Conservation (phyloP, 2,329 filamentous ascomycete species). For the Colletotrichum liaoningense region DNA sequence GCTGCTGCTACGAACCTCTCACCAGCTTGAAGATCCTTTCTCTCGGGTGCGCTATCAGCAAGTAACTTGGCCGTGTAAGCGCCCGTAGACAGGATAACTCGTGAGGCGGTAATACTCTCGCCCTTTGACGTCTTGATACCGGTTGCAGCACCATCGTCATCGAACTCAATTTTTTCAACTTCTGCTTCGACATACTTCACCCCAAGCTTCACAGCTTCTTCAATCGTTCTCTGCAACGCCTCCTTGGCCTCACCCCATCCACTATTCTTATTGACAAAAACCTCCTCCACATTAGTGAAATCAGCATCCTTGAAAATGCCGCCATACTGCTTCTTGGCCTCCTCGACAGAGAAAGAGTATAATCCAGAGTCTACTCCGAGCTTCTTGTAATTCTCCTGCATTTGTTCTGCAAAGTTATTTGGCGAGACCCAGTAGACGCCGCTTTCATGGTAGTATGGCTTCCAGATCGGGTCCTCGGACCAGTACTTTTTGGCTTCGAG, state of each 20-base stretch:
- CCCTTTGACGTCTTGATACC: conserved; percentile 63
- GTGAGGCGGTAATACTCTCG: conserved; percentile 56
- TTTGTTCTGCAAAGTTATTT: conserved; percentile 44
- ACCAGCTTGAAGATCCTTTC: conserved; percentile 58
- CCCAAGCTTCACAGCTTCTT: conserved; percentile 57
- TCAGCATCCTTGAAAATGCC: conserved; percentile 65
- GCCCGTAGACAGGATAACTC: conserved; percentile 60
- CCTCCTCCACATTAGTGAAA: conserved; percentile 62
- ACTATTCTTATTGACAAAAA: conserved; percentile 64
- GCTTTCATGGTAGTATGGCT: conserved; percentile 44
- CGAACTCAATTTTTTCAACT: conserved; percentile 54
- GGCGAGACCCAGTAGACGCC: conserved; percentile 54
- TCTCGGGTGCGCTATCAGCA: conserved; percentile 53
- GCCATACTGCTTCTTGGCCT: conserved; percentile 59
- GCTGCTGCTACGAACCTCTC: conserved; percentile 63
- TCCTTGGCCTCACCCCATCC: conserved; percentile 69
- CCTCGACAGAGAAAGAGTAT: conserved; percentile 56
- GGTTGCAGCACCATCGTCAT: conserved; percentile 49
- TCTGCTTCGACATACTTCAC: conserved; percentile 63
- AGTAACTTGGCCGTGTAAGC: conserved; percentile 62
- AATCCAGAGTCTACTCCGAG: conserved; percentile 45
- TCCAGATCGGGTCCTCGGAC: conserved; percentile 43
- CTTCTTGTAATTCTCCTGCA: conserved; percentile 46
- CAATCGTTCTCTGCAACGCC: conserved; percentile 59
- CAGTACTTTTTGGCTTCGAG: conserved; percentile 45